Conservation (phyloP, 2,329 filamentous ascomycete species). For the Chrysosporium queenslandicum region DNA sequence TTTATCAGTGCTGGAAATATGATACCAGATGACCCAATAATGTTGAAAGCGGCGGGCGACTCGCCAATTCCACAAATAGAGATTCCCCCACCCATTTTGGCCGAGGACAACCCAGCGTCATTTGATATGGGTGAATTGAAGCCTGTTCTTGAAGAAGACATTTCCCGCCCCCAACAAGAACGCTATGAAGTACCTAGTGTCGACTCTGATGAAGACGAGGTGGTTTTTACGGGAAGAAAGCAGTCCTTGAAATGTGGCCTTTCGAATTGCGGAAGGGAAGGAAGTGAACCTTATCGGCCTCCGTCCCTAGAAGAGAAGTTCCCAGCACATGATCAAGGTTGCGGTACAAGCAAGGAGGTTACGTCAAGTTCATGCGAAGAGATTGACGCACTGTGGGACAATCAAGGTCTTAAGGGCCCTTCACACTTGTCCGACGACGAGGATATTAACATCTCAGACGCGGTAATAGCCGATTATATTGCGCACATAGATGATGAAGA, state of each 20-base stretch:
- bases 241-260: neutral
- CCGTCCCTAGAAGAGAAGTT: neutral
- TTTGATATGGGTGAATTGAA: neutral
- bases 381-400: neutral
- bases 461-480: constrained; percentile 32
- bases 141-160: neutral
- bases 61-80: neutral
- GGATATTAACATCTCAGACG: constrained; percentile 8
- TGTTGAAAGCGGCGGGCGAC: constrained; percentile 6
- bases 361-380: neutral
- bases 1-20: constrained; percentile 53
- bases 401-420: constrained; percentile 2
- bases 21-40: constrained; percentile 27
- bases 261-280: neutral
- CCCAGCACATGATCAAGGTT: neutral
- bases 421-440: constrained; percentile 9
- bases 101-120: neutral
- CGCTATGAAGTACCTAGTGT: constrained; percentile 32
- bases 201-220: constrained; percentile 58
- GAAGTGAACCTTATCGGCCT: neutral
- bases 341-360: neutral
- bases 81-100: too few species aligned
- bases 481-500: constrained; percentile 29
- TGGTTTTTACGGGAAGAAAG: constrained; percentile 31
- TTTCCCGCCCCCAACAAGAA: neutral